These are phyloP conservation scores for Globisporangium abappressorium DNA, from an alignment of 352 stramenopile species.

Conservation along the genomic window DNA sequence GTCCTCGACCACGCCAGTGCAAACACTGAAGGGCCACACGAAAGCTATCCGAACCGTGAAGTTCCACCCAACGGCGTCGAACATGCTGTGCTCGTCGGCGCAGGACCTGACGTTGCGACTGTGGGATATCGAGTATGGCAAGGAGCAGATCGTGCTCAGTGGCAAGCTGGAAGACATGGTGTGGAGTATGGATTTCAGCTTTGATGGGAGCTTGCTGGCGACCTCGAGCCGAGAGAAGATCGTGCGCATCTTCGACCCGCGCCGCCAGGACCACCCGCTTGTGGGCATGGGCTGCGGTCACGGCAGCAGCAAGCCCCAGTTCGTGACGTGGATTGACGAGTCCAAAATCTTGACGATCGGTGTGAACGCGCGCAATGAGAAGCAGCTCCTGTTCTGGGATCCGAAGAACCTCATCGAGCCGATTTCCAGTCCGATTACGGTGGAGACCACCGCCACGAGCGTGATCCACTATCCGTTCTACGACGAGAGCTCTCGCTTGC, in stretches of 20 bases:
- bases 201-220: constrained; percentile 57
- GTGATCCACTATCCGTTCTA: constrained; percentile 61
- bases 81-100: constrained; percentile 59
- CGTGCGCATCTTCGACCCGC: constrained; percentile 73
- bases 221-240: constrained; percentile 71
- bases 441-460: constrained; percentile 39
- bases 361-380: constrained; percentile 58
- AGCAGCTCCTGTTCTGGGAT: constrained; percentile 74
- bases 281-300: constrained; percentile 68
- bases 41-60: constrained; percentile 52
- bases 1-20: constrained; percentile 12
- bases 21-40: constrained; percentile 44
- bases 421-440: constrained; percentile 31
- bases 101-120: constrained; percentile 63
- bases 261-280: constrained; percentile 38
- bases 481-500: constrained; percentile 56
- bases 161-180: constrained; percentile 70
- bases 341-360: constrained; percentile 52
- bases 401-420: constrained; percentile 67
- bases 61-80: constrained; percentile 63
- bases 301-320: constrained; percentile 67
- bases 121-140: constrained; percentile 66
- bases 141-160: constrained; percentile 38
- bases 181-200: constrained; percentile 74
- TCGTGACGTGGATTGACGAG: constrained; percentile 53